Base-by-base conservation (phyloP, 2,329 filamentous ascomycete genomes). In the Ceratocystis harringtonii region DNA sequence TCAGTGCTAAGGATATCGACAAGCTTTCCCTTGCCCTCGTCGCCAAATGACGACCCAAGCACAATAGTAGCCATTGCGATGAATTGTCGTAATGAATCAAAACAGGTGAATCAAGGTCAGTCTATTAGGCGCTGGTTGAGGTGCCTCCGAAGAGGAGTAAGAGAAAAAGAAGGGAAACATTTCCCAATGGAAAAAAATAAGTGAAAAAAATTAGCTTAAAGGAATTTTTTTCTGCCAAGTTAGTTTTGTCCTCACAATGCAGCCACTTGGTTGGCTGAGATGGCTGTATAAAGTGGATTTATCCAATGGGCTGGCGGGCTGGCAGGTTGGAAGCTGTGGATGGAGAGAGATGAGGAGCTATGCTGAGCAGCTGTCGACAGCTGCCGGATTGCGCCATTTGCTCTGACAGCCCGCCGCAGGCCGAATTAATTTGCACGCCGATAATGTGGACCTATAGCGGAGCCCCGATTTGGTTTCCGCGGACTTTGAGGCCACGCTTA, bases 51-150 rank as follows among this genome's bases (percentile, higher is more conserved):
- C 61, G 66, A 68, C 41, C 66, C 66, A 61, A 68, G 66, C 61
- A 68, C 64, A 64, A 68, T 66, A 66, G 66, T 65, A 61, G 66
- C 66, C 66, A 68, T 68, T 48, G 60, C 65, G 66, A 67, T 65
- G 63, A 61, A 62, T 48, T 36, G 66, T 63, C 66, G 61, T 63
- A 66, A 45, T 45, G 48, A 45, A 66, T 60, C 45, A 66, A 66
- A 63, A 62, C 7, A 36, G 32, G 32, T 10, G 63, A 61, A 65
- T 61, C 57, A 65, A 66, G 64, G 10, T 66, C 66, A 41, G 66
- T 61, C 64, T 66, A 61, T 60, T 63, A 66, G 63, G 64, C 28
- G 64, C 61, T 64, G 64, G 55, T 50, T 66, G 61, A 66, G 64
- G 64, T 63, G 66, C 64, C 63, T 65, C 64, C 64, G 55, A 68